Evolutionary conservation across 345 rosid genomes (phyloP).

Genomic region (Populus alba): DNA sequence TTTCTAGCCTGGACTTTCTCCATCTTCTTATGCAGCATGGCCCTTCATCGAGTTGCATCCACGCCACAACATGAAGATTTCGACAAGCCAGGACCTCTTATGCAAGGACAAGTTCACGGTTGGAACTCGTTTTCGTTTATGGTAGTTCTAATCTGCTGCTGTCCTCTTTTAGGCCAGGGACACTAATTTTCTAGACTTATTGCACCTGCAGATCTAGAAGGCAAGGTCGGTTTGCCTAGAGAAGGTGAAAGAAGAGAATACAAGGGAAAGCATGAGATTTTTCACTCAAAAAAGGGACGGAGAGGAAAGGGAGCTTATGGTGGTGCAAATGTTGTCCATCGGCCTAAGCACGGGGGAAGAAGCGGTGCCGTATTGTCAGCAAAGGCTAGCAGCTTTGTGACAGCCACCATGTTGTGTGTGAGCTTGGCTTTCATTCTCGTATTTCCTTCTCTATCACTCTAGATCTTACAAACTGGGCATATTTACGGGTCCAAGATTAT

Average conservation of each 20-base stretch:
- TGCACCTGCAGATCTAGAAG: conserved; percentile 14
- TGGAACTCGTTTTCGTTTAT: background rate
- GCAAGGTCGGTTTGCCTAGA: background rate
- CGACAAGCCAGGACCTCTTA: conserved; percentile 2
- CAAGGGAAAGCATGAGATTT: background rate
- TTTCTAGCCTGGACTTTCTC: conserved; percentile 20
- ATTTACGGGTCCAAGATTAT: background rate
- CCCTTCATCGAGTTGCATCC: conserved; percentile 10
- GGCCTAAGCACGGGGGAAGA: background rate
- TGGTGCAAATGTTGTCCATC: conserved; percentile 26
- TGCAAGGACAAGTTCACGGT: conserved; percentile 23
- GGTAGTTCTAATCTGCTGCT: background rate
- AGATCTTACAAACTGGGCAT: background rate
- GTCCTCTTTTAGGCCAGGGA: background rate
- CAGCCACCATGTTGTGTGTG: background rate
- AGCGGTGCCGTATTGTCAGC: conserved; percentile 14
- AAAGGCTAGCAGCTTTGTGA: conserved; percentile 11
- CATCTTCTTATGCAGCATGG: conserved; percentile 16
- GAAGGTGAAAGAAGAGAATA: background rate
- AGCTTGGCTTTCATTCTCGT: conserved; percentile 11
- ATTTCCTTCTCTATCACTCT: background rate
- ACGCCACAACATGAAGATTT: conserved; percentile 2
- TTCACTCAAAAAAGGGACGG: conserved; percentile 7
- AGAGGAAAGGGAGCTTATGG: conserved; percentile 38
- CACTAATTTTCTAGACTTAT: background rate